Base-by-base conservation (phyloP, 2,329 filamentous ascomycete species). In the Sarocladium strictum region DNA sequence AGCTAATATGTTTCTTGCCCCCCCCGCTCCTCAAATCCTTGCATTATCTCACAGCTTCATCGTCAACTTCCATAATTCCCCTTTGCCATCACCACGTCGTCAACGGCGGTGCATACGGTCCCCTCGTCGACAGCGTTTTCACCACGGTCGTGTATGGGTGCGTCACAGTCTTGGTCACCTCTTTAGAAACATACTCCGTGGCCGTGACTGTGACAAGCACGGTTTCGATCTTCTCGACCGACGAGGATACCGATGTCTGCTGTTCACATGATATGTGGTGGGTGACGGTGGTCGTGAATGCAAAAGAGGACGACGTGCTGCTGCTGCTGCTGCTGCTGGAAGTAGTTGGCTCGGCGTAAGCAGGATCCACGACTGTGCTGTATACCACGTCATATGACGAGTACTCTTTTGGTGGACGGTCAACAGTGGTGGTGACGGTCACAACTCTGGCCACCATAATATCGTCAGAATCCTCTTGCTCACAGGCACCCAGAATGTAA, bases 71-170 rank as follows among this genome's bases (percentile, higher is more conserved):
- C 5, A n/a, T 19, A 43, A 7, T 19, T 43, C 17, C 21, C 21
- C 40, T 43, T 40, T 12, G 10, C 17, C 5, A 14, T 51, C 47
- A 51, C 47, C 47, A 51, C 3, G 47, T 51, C 27, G 47, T 51
- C 47, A 51, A 51, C 14, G 27, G 47, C n/a, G 47, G 47, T 23
- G 47, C 47, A 35, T 51, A 35, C n/a, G 26, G 11, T 51, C 27
- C 27, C 11, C 47, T 17, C 11, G 47, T 51, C 11, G 47, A 51
- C 17, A 51, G 47, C n/a, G 47, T 33, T 14, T 19, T 27, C 47
- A 51, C 27, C 11, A 51, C 19, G 12, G 47, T 51, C 47, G 47
- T 33, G 23, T 32, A 33, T 14, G 35, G 27, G 4, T 24, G n/a
- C 19, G 47, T 35, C 26, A 51, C 47, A 15, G n/a, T 35, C 17